A percentile compares a stretch with the other conserved stretches of the same genome.
Evolutionary conservation across 169 alveolate genomes (phyloP).

Genomic region (Plasmodium vivax): DNA sequence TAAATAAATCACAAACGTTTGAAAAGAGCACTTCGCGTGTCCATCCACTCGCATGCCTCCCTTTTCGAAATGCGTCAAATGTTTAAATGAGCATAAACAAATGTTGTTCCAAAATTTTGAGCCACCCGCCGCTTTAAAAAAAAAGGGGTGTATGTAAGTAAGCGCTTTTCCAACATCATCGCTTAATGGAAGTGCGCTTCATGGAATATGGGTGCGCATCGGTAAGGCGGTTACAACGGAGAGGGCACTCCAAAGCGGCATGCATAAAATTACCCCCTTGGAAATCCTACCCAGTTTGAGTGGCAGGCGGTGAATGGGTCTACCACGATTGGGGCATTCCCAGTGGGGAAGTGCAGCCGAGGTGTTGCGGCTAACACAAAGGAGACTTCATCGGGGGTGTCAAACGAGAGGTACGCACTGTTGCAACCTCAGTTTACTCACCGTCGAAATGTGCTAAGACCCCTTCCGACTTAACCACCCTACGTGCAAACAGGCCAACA

Average conservation of each 20-base stretch:
- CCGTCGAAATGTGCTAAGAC: background rate
- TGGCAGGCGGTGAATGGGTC: background rate
- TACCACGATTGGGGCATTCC: background rate
- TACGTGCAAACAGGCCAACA: background rate
- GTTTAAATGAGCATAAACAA: background rate
- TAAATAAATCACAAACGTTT: constrained; percentile 1
- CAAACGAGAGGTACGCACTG: background rate
- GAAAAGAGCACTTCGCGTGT: background rate
- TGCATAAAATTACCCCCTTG: background rate
- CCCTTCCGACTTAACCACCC: background rate
- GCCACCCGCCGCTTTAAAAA: background rate
- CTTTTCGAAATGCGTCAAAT: background rate
- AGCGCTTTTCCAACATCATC: background rate
- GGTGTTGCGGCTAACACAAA: background rate
- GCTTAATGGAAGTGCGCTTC: background rate
- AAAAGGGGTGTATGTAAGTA: background rate
- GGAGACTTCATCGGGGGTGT: background rate
- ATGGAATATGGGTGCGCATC: background rate
- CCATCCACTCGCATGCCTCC: background rate
- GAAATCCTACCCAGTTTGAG: background rate
- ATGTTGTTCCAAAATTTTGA: background rate
- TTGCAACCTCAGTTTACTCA: background rate
- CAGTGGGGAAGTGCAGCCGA: background rate
- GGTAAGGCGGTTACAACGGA: background rate
- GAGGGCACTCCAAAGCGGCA: background rate